phyloP scores from a whole-genome alignment of 1,139 yeast genomes.

The Candida labiduridarum region DNA sequence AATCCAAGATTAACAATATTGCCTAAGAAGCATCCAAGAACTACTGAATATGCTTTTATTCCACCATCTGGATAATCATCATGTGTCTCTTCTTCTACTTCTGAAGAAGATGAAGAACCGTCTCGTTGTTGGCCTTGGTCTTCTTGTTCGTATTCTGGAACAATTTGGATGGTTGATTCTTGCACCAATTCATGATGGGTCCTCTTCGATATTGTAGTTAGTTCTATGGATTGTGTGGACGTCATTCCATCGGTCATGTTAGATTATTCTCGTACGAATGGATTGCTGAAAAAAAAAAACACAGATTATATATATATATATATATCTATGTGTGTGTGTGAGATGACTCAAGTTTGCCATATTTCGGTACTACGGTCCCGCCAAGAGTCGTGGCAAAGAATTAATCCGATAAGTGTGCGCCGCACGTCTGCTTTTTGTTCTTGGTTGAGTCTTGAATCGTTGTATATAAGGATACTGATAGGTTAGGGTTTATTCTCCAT shows the following conservation, averaged over 20 bases:
- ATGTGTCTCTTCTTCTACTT: constrained; percentile 5
- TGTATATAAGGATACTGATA: too few species aligned
- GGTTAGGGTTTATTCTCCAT: too few species aligned
- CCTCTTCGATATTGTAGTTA: not conserved
- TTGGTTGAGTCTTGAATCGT: too few species aligned
- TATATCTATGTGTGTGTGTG: too few species aligned
- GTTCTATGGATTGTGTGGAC: not conserved
- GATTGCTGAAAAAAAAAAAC: too few species aligned
- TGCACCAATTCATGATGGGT: not conserved
- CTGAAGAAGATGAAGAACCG: not conserved
- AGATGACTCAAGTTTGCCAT: too few species aligned
- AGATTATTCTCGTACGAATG: not conserved
- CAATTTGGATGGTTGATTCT: not conserved
- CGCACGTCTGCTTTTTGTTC: too few species aligned
- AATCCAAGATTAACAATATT: constrained; percentile 61
- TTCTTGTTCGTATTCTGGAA: not conserved
- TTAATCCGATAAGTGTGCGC: too few species aligned
- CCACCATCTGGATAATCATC: constrained; percentile 66
- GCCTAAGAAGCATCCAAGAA: constrained; percentile 65
- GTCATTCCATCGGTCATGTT: not conserved
- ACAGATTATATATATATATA: too few species aligned
- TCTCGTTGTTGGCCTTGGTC: not conserved
- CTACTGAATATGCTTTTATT: constrained; percentile 55
- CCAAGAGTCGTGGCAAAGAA: too few species aligned
- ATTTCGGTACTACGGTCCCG: too few species aligned